These are phyloP conservation scores for Fusarium sp. DNA, from an alignment of 2,329 filamentous ascomycete species.

Conservation along the genomic window DNA sequence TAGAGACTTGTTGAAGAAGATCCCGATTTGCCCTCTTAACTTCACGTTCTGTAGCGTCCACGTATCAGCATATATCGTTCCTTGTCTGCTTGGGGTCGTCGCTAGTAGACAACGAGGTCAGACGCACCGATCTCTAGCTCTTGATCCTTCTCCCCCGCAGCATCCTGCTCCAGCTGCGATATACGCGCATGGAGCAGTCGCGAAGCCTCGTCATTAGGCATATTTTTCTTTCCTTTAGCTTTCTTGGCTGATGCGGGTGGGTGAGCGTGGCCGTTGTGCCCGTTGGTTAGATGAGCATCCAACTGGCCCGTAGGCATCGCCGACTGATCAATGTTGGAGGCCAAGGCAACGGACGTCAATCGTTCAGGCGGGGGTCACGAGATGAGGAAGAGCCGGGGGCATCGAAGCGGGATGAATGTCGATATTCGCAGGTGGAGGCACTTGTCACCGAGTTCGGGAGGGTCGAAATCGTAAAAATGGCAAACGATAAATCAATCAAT, in stretches of 20 bases:
- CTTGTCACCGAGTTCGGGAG: constrained; percentile 29
- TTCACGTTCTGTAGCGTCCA: constrained; percentile 77
- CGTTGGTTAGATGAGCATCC: constrained; percentile 59
- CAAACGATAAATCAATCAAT: constrained; percentile 20
- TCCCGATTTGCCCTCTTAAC: constrained; percentile 95
- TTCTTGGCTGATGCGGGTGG: constrained; percentile 70
- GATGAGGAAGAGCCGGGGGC: constrained; percentile 36
- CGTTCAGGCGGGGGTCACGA: constrained; percentile 41
- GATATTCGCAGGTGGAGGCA: constrained; percentile 30
- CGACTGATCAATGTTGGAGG: constrained; percentile 36
- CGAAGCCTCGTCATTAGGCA: constrained; percentile 89
- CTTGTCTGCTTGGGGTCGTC: constrained; percentile 13
- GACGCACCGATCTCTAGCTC: constrained; percentile 91
- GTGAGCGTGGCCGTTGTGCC: constrained; percentile 56
- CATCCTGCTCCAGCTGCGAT: constrained; percentile 93
- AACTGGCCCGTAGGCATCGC: constrained; percentile 57
- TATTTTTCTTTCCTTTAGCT: constrained; percentile 83
- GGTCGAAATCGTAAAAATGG: constrained; percentile 17
- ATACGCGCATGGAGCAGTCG: constrained; percentile 94
- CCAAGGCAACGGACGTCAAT: constrained; percentile 31
- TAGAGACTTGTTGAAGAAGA: constrained; percentile 86
- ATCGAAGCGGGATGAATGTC: constrained; percentile 41
- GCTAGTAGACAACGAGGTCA: constrained; percentile 34
- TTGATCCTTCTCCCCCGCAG: constrained; percentile 92
- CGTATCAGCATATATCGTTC: constrained; percentile 45